phyloP scores from a whole-genome alignment of 2,329 filamentous ascomycete genomes.

The Ilyonectria robusta region DNA sequence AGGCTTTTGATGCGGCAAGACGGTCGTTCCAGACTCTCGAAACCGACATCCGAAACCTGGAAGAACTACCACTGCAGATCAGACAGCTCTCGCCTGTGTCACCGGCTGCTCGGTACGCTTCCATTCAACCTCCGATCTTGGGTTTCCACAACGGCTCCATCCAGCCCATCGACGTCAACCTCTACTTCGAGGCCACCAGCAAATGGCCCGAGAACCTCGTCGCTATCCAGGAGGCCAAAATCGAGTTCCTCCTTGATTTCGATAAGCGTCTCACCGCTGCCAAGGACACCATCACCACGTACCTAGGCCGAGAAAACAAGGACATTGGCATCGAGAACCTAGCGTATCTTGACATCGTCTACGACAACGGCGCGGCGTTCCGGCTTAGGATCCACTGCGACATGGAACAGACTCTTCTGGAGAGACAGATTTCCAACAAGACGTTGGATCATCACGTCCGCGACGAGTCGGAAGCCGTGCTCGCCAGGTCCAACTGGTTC shows the following conservation, averaged over 20 bases:
- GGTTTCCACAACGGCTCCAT: slow-evolving; percentile 60
- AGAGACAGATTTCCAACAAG: slow-evolving; percentile 84
- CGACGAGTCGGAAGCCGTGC: slow-evolving; percentile 77
- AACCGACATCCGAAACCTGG: slow-evolving; percentile 80
- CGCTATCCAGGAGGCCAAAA: slow-evolving; percentile 93
- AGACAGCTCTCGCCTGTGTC: slow-evolving; percentile 83
- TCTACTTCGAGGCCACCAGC: slow-evolving; percentile 94
- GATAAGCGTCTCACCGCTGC: slow-evolving; percentile 76
- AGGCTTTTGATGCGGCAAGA: slow-evolving; percentile 77
- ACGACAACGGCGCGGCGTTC: slow-evolving; percentile 80
- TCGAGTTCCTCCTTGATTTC: slow-evolving; percentile 88
- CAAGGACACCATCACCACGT: slow-evolving; percentile 73
- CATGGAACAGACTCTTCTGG: slow-evolving; percentile 84
- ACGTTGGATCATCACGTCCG: slow-evolving; percentile 74
- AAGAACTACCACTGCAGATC: slow-evolving; percentile 89
- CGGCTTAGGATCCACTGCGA: slow-evolving; percentile 92
- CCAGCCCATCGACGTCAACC: slow-evolving; percentile 80
- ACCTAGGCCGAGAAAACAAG: slow-evolving; percentile 86
- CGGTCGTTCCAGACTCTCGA: slow-evolving; percentile 82
- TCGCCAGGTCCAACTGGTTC: slow-evolving; percentile 78
- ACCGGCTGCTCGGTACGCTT: slow-evolving; percentile 81
- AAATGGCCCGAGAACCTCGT: slow-evolving; percentile 94
- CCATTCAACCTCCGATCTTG: slow-evolving; percentile 61
- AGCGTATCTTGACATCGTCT: slow-evolving; percentile 85
- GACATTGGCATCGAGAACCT: slow-evolving; percentile 79